Base-by-base conservation (phyloP, 192 early-diverging fungal genomes). In the Helicostylum pulchrum region DNA sequence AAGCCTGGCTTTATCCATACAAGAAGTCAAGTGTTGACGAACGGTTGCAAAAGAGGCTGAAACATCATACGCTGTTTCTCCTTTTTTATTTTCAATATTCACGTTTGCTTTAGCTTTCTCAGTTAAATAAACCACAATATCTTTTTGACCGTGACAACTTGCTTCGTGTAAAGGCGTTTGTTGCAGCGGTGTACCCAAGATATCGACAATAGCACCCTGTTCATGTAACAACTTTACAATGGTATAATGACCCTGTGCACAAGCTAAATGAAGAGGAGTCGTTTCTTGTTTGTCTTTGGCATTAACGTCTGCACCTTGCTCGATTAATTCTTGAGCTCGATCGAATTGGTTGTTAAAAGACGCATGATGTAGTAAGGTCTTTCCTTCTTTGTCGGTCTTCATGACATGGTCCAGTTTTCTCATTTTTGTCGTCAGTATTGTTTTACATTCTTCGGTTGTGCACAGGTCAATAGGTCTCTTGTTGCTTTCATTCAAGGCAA, bases 121-220 rank as follows among this genome's bases (percentile, higher is more conserved):
- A n/a, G 82, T 62, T 9, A 84, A 56, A 17, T 72, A 54, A 14
- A 53, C 53, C 2, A 82, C 75, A 15, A 82, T 68, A 23, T 76
- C 77, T 21, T 53, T 66, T 30, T 84, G 80, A 1, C 83, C 87
- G 43, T 84, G 80, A 30, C 82, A 76, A 21, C 85, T 79, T 4
- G 89, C 87, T 32, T 89, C 80, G 43, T 90, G 89, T 17, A 90
- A 67, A 7, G 86, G 84, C 4, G 89, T 81, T 77, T 59, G 83
- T 77, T 4, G 83, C 87, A 20, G 70, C 66, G 5, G 74, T 2
- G 26, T 81, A 39, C 43, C 21, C 21, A 7, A 4, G 10, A 59
- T 59, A 56, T 83, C 77, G 31, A 82, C 76, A 17, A 85, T 67
- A 12, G 87, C 87, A 11, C 86, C 85, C 17, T 77, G 73, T 12